phyloP scores from a whole-genome alignment of 1,284 basidiomycete genomes.

The Cutaneotrichosporon dermatis region DNA sequence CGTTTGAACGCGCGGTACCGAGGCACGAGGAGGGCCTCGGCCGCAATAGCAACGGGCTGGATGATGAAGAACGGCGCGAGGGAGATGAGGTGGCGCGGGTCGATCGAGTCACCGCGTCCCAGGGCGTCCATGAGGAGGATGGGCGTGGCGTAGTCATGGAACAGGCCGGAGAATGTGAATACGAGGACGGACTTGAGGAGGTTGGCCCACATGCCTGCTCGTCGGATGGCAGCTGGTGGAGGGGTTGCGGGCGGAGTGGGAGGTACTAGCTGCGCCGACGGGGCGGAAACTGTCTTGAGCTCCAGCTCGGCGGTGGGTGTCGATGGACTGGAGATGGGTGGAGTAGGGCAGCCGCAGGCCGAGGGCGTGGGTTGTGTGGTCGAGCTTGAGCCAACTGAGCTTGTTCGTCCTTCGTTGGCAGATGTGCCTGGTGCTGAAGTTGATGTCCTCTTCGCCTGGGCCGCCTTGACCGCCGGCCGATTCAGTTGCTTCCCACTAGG shows the following conservation, averaged over 20 bases:
- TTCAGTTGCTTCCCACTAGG: constrained; percentile 26
- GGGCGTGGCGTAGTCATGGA: no score
- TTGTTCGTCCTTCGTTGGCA: no score
- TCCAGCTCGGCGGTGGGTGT: constrained; percentile 17
- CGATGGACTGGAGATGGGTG: constrained; percentile 17
- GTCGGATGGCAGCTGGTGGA: constrained; percentile 8
- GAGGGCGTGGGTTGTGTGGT: no score
- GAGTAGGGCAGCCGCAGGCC: background rate
- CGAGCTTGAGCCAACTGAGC: no score
- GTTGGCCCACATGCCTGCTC: constrained; percentile 22
- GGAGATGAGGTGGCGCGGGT: constrained; percentile 15
- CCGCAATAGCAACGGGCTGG: constrained; percentile 36
- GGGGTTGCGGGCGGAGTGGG: constrained; percentile 8
- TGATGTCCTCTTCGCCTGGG: no score
- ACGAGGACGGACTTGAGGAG: constrained; percentile 39
- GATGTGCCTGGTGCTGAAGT: no score
- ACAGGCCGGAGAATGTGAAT: constrained; percentile 36
- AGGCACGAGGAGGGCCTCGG: constrained; percentile 33
- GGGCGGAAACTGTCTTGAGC: background rate
- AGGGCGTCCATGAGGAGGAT: constrained; percentile 22
- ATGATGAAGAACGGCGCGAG: constrained; percentile 39
- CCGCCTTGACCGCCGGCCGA: no score
- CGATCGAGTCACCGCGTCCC: constrained; percentile 7
- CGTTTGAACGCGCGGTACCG: constrained; percentile 22
- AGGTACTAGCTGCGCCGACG: background rate